Percentiles rank a stretch among this genome's conserved stretches.
Evolutionary conservation across 2,329 filamentous ascomycete genomes (phyloP).

Genomic region (Sclerotinia sclerotiorum): DNA sequence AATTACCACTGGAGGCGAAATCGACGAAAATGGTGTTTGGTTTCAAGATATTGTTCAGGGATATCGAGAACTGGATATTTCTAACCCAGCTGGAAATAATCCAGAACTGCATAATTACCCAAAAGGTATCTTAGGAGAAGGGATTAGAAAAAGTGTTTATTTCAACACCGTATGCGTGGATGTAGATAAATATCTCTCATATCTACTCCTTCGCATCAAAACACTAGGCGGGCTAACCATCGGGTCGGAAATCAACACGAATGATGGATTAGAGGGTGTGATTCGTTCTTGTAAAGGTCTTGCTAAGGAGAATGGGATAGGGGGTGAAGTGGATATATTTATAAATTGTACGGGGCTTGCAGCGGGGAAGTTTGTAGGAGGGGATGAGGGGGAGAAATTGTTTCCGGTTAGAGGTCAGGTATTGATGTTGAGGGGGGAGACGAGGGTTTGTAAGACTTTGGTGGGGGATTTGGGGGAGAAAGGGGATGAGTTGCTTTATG

Average conservation of each 20-base stretch:
- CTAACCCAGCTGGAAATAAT: no score
- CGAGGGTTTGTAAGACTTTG: not conserved
- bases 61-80: not conserved
- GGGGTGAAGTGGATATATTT: not conserved
- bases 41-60: not conserved
- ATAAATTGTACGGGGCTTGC: not conserved
- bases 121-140: not conserved
- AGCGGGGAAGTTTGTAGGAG: not conserved
- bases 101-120: not conserved
- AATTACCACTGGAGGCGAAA: not conserved
- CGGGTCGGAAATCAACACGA: not conserved
- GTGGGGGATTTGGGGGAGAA: not conserved
- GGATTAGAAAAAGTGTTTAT: not conserved
- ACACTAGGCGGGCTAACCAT: not conserved
- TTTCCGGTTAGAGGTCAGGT: not conserved
- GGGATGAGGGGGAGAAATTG: not conserved
- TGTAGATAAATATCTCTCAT: not conserved
- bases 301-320: not conserved
- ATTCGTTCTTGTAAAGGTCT: not conserved
- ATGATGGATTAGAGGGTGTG: not conserved
- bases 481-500: slow-evolving; percentile 37
- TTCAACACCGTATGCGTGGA: not conserved
- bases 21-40: not conserved
- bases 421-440: not conserved
- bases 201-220: not conserved